Base-by-base conservation (phyloP, 176 grass and related monocot species). In the Eleusine indica region DNA sequence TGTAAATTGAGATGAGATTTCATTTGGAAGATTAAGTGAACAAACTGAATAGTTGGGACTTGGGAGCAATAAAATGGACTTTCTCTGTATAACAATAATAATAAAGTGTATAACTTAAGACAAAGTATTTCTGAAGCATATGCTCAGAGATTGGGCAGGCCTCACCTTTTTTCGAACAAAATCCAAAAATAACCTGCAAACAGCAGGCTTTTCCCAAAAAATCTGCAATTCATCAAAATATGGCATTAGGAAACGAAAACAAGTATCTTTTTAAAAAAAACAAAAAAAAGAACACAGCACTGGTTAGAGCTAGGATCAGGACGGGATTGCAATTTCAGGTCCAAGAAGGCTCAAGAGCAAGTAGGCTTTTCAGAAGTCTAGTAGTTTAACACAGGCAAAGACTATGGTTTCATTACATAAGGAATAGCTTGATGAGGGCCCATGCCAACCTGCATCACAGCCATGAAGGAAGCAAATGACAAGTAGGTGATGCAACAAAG, bases 171-270 rank as follows among this genome's bases (percentile, higher is more conserved):
- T 91, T 18, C 90, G 95, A 77, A 98, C 95, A 41, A 70, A 89
- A 80, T 93, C 82, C 49, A 98, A 89, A 95, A 90, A 98, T 80
- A 92, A 92, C 48, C 92, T 80, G 86, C 91, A 92, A 32, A 98
- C 90, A 71, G 90, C 90, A 84, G 95, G 95, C 49, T 98, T 98
- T 87, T 94, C 95, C 76, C 90, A 82, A 88, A 98, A 93, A 88
- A 95, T 98, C 95, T 98, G 87, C 53, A 87, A 86, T 68, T 58
- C 54, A 81, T 32, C 25, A 38, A 58, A 64, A 68, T 22, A 80
- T 53, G 16, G 28, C 14, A 2, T 79, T 79, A 49, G 12, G 16
- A 76, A 63, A 18, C 67, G 70, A 65, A 19, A 81, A 32, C 4
- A 87, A 76, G 2, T 81, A 84, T 66, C 48, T 73, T 8, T 56